Conservation (phyloP, 2,329 filamentous ascomycete species). For the Epichloe coenophiala region DNA sequence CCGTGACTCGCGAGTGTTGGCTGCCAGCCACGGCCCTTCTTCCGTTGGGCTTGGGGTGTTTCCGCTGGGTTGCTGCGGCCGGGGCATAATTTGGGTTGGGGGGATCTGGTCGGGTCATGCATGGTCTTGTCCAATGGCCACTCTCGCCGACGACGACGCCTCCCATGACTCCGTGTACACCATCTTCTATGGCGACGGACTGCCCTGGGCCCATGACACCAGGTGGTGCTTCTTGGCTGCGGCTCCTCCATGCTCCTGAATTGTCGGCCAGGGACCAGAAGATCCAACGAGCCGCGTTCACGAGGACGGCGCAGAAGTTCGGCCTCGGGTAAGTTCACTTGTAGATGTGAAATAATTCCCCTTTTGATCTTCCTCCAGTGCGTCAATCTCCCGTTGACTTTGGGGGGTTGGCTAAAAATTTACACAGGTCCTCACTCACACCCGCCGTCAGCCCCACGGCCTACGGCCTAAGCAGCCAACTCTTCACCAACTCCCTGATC, state of each 20-base stretch:
- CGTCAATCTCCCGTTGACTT: not conserved
- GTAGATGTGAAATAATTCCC: no score
- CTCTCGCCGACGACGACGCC: slow-evolving; percentile 21
- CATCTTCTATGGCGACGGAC: slow-evolving; percentile 23
- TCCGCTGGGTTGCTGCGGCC: no score
- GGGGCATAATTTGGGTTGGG: no score
- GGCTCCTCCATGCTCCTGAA: slow-evolving; percentile 33
- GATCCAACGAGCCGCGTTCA: slow-evolving; percentile 32
- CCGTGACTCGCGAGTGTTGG: not conserved
- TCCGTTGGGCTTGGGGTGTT: no score
- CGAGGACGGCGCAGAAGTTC: slow-evolving; percentile 37
- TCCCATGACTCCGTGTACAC: slow-evolving; percentile 35
- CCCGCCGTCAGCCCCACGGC: slow-evolving; percentile 28
- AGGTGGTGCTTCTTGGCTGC: slow-evolving; percentile 30
- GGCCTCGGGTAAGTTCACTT: slow-evolving; percentile 21
- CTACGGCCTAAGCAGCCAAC: slow-evolving; percentile 33
- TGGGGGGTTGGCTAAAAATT: not conserved
- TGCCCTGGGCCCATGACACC: slow-evolving; percentile 18
- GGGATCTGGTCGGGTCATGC: not conserved
- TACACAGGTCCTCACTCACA: slow-evolving; percentile 23
- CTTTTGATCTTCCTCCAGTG: no score
- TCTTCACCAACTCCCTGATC: slow-evolving; percentile 41
- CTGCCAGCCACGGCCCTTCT: no score
- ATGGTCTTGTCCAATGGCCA: slow-evolving; percentile 1
- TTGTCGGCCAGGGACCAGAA: slow-evolving; percentile 34